Evolutionary conservation across 495 filamentous ascomycete species (phyloP).

Genomic region (Lasiosphaeria ovina): DNA sequence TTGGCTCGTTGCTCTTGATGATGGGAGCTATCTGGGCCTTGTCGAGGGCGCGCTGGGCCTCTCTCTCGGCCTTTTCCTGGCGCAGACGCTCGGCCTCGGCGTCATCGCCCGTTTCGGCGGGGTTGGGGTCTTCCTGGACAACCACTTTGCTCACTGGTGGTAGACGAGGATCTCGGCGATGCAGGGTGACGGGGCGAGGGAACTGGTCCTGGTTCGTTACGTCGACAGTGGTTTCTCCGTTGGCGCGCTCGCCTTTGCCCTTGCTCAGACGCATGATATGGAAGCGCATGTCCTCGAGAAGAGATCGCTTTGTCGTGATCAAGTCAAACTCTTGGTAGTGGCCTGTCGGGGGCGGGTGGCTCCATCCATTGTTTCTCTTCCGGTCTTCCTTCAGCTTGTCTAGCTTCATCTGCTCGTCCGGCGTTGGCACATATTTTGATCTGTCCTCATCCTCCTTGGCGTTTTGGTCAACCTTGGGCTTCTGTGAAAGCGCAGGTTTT

Average conservation of each 20-base stretch:
- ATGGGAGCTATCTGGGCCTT: slow-evolving; percentile 84
- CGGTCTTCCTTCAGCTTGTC: slow-evolving; percentile 31
- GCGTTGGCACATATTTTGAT: neutral
- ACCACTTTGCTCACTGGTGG: slow-evolving; percentile 53
- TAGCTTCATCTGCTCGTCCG: slow-evolving; percentile 1
- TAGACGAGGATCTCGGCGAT: slow-evolving; percentile 83
- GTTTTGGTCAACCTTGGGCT: neutral
- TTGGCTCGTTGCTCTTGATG: slow-evolving; percentile 46
- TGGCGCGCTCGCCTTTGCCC: slow-evolving; percentile 18
- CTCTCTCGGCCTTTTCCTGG: slow-evolving; percentile 67
- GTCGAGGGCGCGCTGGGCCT: slow-evolving; percentile 78
- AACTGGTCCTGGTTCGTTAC: slow-evolving; percentile 77
- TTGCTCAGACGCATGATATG: slow-evolving; percentile 75
- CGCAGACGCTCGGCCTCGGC: slow-evolving; percentile 66
- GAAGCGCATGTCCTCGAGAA: slow-evolving; percentile 77
- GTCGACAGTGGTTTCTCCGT: slow-evolving; percentile 54
- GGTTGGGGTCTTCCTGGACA: slow-evolving; percentile 56
- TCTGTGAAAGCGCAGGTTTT: slow-evolving; percentile 10
- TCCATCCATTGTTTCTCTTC: slow-evolving; percentile 60
- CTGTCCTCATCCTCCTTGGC: neutral
- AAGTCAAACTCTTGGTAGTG: slow-evolving; percentile 65
- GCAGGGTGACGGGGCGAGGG: slow-evolving; percentile 79
- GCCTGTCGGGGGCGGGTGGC: slow-evolving; percentile 48
- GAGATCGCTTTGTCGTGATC: slow-evolving; percentile 72
- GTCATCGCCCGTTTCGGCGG: slow-evolving; percentile 52